phyloP scores from a whole-genome alignment of 768 basidiomycete species.

The Coprinopsis marcescibilis region DNA sequence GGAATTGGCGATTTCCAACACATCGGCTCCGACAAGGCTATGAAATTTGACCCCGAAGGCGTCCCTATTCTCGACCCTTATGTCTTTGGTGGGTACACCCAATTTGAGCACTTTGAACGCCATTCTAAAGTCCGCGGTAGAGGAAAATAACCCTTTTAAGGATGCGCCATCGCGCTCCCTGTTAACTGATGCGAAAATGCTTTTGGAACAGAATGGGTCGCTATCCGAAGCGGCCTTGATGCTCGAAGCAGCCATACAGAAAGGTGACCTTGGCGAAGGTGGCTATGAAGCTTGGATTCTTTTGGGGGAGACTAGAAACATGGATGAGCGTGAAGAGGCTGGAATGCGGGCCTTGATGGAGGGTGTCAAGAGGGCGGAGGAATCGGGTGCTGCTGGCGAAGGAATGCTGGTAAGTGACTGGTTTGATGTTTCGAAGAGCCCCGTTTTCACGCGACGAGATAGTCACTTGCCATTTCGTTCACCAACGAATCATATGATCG shows the following conservation, averaged over 20 bases:
- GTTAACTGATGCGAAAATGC: constrained; percentile 66
- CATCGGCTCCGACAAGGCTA: constrained; percentile 24
- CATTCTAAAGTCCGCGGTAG: constrained; percentile 32
- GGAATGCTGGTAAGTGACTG: constrained; percentile 64
- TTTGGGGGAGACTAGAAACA: constrained; percentile 81
- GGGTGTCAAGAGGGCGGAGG: constrained; percentile 63
- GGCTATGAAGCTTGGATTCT: constrained; percentile 91
- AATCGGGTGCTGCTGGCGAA: constrained; percentile 52
- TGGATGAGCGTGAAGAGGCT: constrained; percentile 84
- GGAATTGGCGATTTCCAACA: constrained; percentile 41
- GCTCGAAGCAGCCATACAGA: constrained; percentile 87
- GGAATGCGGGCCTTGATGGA: constrained; percentile 76
- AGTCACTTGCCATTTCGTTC: constrained; percentile 95
- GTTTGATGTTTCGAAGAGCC: not conserved
- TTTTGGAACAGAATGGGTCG: constrained; percentile 78
- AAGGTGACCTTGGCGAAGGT: constrained; percentile 71
- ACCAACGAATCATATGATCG: constrained; percentile 92
- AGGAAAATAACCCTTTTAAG: constrained; percentile 66
- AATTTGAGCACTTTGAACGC: not conserved
- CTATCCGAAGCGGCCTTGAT: constrained; percentile 82
- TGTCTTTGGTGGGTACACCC: constrained; percentile 58
- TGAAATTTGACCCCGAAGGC: constrained; percentile 66
- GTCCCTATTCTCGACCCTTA: constrained; percentile 71
- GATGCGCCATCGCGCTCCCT: constrained; percentile 46
- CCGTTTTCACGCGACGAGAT: constrained; percentile 11